Base-by-base conservation (phyloP, 1,284 basidiomycete species). In the Boletus sp. region DNA sequence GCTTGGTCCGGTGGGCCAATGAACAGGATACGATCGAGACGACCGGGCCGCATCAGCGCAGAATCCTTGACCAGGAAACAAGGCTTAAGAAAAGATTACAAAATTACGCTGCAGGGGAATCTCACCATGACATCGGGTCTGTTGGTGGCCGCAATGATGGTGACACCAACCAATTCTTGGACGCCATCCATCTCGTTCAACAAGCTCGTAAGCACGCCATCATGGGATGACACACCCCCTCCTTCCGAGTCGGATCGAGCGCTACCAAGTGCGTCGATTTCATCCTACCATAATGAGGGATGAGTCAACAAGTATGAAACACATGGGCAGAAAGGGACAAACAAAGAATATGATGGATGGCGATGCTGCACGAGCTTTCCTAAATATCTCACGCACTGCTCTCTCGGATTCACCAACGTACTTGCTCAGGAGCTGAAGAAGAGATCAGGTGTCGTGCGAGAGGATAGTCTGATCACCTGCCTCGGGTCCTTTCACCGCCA, bases 101-200 rank as follows among this genome's bases (percentile, higher is more conserved):
- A 18, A 9, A 55, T 33, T 11, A 33, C 4, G 43, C 22, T 41
- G 37, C 22, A 29, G 18, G 44, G 37, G 50, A 16, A 48, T 74
- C 88, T 70, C 61, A 95, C 95, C 37, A 99, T 89, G 18, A 89
- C 85, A 60, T 98, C 94, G 1, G 97, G 97, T 53, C 96, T 79
- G 71, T 99, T 99, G 6, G 97, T 99, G 1, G 97, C 97, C 1
- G 95, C 97, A 5, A 99, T 85, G 39, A 99, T 86, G 0, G 94
- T 94, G 16, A 99, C 97, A 1, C 95, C 94, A 5, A 90, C 80
- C 22, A 98, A 80, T 73, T 94, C 91, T 74, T 98, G 94, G 2
- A 99, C 91, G 15, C 97, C 97, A 72, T 99, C 97, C 94, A 99
- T 98, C 74, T 98, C 97, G 70, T 96, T 99, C 54, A 99, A 76